These are phyloP conservation scores for Taxawa tesnikishii DNA, from an alignment of 2,329 filamentous ascomycete genomes.

Conservation along the genomic window DNA sequence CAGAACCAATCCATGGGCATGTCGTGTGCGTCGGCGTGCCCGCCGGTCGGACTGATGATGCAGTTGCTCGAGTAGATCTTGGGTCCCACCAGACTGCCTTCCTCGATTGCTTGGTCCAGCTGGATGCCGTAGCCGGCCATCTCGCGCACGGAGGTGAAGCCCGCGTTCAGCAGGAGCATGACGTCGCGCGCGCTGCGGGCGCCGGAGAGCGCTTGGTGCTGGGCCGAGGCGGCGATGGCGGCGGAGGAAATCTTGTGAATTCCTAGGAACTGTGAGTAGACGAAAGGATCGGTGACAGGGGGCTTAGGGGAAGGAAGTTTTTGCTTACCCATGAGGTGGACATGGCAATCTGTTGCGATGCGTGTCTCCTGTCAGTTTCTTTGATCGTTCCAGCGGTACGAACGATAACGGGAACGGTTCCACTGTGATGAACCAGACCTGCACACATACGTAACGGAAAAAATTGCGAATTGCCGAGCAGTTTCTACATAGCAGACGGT, in stretches of 20 bases:
- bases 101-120: conserved; percentile 28
- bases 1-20: conserved; percentile 23
- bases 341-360: no score
- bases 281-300: conserved; percentile 2
- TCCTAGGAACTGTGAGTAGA: no score
- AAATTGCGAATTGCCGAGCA: no score
- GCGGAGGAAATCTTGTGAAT: conserved; percentile 12
- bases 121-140: conserved; percentile 36
- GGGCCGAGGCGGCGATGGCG: conserved; percentile 13
- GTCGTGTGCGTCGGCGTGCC: conserved; percentile 35
- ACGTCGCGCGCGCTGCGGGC: conserved; percentile 30
- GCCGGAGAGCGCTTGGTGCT: conserved; percentile 22
- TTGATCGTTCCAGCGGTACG: no score
- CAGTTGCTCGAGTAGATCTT: conserved; percentile 36
- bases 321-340: conserved; percentile 37
- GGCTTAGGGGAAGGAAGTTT: conserved; percentile 9
- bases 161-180: conserved; percentile 30
- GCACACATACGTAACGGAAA: no score
- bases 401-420: no score
- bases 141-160: conserved; percentile 41
- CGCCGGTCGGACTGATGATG: conserved; percentile 34
- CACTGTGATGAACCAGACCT: no score
- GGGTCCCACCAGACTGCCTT: conserved; percentile 33
- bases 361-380: no score
- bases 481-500: no score